A percentile compares a stretch with the other conserved stretches of the same genome.
Conservation (phyloP, 2,329 filamentous ascomycete genomes). For the Cryphonectria naterciae region DNA sequence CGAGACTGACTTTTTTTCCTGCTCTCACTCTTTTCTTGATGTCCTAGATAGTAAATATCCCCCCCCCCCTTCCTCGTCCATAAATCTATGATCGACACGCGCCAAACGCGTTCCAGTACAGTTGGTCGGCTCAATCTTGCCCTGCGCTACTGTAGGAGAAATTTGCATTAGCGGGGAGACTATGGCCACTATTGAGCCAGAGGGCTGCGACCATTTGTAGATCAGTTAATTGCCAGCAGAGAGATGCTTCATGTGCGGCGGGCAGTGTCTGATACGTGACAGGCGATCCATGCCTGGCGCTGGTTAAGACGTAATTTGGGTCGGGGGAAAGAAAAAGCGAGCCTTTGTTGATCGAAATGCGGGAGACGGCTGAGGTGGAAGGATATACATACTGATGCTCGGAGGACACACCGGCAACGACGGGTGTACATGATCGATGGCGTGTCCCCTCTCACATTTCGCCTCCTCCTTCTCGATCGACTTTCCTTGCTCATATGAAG, state of each 20-base stretch:
- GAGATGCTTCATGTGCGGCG: not conserved
- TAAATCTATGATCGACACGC: not conserved
- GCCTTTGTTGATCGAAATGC: not conserved
- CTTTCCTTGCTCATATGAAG: conserved; percentile 14
- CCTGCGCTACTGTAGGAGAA: not conserved
- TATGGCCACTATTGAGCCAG: not conserved
- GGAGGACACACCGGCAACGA: not conserved
- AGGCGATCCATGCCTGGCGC: not conserved
- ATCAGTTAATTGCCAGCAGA: not conserved
- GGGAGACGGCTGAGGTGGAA: not conserved
- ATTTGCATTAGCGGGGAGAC: not conserved
- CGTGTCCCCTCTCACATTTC: not conserved
- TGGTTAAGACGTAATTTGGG: not conserved
- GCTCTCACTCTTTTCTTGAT: not conserved
- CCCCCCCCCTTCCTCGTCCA: not conserved
- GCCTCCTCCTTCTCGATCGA: not conserved
- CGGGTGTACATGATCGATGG: not conserved
- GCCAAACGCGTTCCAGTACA: not conserved
- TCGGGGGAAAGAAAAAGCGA: not conserved
- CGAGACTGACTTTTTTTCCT: not conserved
- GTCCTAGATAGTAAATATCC: not conserved
- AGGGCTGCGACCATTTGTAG: not conserved
- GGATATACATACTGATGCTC: not conserved
- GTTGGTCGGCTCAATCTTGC: not conserved
- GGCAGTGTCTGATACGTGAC: not conserved